Evolutionary conservation across 75 land plant genomes (phyloP).

Genomic region (Picea glauca): DNA sequence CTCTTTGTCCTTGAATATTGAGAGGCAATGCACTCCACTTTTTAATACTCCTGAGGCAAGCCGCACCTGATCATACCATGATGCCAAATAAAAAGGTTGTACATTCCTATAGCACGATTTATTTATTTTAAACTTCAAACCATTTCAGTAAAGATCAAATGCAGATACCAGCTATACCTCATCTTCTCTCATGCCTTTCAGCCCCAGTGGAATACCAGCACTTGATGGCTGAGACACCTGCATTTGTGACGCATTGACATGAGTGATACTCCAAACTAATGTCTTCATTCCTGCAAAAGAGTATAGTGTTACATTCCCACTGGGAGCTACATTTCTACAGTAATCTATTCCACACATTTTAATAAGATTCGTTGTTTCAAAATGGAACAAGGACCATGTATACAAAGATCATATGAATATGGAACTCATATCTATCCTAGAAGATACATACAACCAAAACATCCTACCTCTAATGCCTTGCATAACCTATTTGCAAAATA

Average conservation of each 20-base stretch:
- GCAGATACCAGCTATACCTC: conserved; percentile 52
- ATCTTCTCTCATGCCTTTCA: conserved; percentile 97
- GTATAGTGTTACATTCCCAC: not conserved
- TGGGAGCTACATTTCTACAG: too few relatives aligned
- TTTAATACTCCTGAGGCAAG: conserved; percentile 91
- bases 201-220: conserved; percentile 37
- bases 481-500: not conserved
- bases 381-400: not conserved
- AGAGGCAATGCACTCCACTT: conserved; percentile 93
- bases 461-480: too few relatives aligned
- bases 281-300: conserved; percentile 93
- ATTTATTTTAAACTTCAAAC: not conserved
- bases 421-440: too few relatives aligned
- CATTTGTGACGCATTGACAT: conserved; percentile 64
- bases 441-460: too few relatives aligned
- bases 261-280: conserved; percentile 94
- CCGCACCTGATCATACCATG: conserved; percentile 55
- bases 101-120: not conserved
- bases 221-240: conserved; percentile 40
- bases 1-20: conserved; percentile 93
- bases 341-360: too few relatives aligned
- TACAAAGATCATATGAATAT: not conserved
- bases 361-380: too few relatives aligned
- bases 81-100: not conserved
- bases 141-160: not conserved